phyloP scores from a whole-genome alignment of 306 rosid species.

The Vigna unguiculata region DNA sequence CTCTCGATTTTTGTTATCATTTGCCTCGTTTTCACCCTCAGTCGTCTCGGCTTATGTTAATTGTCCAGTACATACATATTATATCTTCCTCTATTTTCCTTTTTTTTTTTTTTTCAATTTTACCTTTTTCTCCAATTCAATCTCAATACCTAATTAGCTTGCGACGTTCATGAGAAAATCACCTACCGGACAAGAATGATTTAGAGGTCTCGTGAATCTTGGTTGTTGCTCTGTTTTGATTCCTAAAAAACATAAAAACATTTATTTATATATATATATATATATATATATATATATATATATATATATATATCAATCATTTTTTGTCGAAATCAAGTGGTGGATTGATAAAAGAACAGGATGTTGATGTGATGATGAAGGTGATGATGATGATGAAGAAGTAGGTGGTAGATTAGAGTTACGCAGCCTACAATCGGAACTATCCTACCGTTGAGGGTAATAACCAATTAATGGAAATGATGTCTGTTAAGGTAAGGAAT shows the following conservation, averaged over 20 bases:
- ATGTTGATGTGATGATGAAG: not conserved
- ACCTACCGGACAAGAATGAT: not conserved
- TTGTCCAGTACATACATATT: constrained; percentile 5
- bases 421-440: not conserved
- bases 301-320: not conserved
- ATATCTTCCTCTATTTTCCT: not conserved
- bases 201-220: constrained; percentile 4
- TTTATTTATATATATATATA: too few relatives aligned
- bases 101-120: not conserved
- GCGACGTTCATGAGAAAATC: not conserved
- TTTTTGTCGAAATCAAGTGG: not conserved
- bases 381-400: not conserved
- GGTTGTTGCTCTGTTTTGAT: not conserved
- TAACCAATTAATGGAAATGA: not conserved
- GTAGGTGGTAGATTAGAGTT: not conserved
- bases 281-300: too few relatives aligned
- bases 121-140: constrained; percentile 21
- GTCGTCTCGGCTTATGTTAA: constrained; percentile 4
- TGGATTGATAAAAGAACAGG: not conserved
- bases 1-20: constrained; percentile 9
- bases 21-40: constrained; percentile 26
- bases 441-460: not conserved
- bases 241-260: not conserved
- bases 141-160: constrained; percentile 33
- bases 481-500: not conserved